A percentile compares a stretch with the other conserved stretches of the same genome.
phyloP scores from a whole-genome alignment of 495 filamentous ascomycete genomes.

The Neurospora terricola region DNA sequence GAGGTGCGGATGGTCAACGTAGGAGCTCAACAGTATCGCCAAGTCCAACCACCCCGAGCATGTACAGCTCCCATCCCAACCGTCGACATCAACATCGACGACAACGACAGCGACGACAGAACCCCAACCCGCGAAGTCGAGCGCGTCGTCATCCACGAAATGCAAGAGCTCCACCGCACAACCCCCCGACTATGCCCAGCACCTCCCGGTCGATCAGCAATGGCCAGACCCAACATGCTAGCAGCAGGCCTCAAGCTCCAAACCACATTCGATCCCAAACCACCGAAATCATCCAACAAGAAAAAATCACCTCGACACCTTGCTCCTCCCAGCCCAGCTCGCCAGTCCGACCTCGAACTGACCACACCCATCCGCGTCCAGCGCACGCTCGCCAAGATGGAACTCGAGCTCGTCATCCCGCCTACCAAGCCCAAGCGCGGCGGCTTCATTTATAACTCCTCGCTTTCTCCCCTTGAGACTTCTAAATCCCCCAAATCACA shows the following conservation, averaged over 20 bases:
- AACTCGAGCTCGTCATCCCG: neutral
- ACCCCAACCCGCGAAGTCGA: neutral
- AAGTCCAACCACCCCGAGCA: neutral
- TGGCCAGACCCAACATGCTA: constrained; percentile 2
- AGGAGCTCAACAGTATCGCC: neutral
- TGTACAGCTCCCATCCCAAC: neutral
- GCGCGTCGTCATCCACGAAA: constrained; percentile 7
- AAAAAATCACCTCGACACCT: neutral
- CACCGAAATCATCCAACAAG: neutral
- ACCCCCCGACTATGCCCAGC: constrained; percentile 14
- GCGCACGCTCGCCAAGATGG: neutral
- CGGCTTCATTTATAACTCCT: neutral
- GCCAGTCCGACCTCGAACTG: neutral
- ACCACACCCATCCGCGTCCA: neutral
- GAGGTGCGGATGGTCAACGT: neutral
- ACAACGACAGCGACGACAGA: neutral
- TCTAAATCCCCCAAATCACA: neutral
- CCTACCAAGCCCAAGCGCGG: neutral
- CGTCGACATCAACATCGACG: neutral
- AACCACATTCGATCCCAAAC: constrained; percentile 21
- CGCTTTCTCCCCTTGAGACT: neutral
- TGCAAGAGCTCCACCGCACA: constrained; percentile 15
- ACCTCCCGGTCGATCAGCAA: constrained; percentile 7
- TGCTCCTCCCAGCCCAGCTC: neutral
- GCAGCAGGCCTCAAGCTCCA: constrained; percentile 29